Evolutionary conservation across 768 basidiomycete genomes (phyloP), one percentile per base, ranked within the genome.

Genomic region (Russula dissimulans): DNA sequence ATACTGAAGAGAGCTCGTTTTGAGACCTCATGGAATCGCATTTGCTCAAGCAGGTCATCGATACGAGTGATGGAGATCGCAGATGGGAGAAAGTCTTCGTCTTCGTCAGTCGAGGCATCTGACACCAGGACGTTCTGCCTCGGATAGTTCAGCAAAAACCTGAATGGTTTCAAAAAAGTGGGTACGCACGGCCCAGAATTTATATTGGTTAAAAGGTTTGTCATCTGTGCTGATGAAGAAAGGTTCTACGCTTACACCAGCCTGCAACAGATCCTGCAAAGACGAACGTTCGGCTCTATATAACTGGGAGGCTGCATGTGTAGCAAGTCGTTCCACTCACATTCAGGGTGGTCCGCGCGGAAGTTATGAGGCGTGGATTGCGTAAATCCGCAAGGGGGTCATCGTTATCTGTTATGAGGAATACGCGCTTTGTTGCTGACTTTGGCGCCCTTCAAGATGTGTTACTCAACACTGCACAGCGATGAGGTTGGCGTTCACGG

Each of bases 381-480:
- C 75, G 77, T 5, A 76, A 69, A 11, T 80, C 79, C 5, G 80
- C 73, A 58, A 79, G 82, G 3, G 93, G 93, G 65, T 89, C 73
- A 66, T 94, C 92, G 65, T 89, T 85, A 69, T 98, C 88, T 0
- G 97, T 98, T 45, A 99, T 89, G 42, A 95, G 75, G 70, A 97
- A 97, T 1, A 98, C 81, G 5, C 94, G 85, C 69, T 95, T 95
- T n/a, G 87, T 85, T 3, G 92, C 91, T 0, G 85, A 91, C 68
- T 94, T 92, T 22, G 86, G 85, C 8, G 90, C 88, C 11, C 91
- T 93, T 29, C 31, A 49, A 50, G 15, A 26, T 10, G 11, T 11
- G 10, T 39, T 53, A 61, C 22, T 51, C n/a, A 47, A 38, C 32
- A 10, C 42, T 7, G 14, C n/a, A 7, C 4, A 39, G 29, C 9